Evolutionary conservation across 805 yeast genomes (phyloP), one percentile per base, ranked within the genome.

Genomic region (Candida dajiaensis): DNA sequence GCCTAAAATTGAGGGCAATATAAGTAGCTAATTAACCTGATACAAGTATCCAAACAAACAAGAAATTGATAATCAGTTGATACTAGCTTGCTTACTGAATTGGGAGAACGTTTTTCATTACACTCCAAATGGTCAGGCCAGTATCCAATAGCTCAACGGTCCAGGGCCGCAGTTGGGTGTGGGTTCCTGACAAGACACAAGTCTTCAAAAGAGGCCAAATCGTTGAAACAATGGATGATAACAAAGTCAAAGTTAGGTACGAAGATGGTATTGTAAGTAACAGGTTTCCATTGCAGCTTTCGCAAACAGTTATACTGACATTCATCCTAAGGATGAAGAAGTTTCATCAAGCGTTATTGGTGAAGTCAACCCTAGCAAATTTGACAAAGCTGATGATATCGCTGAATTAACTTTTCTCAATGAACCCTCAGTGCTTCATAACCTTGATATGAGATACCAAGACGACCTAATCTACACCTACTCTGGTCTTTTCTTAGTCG

Each of bases 371-470:
- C 99, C 99, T 1, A 72, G 82, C 9, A 85, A 86, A 55, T 94
- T 94, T 65, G 95, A 94, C 64, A 84, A 81, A 57, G 92, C 95
- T 50, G 81, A 85, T 55, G 97, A 94, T 59, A 88, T 94, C 90
- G 98, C 98, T 0, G 96, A 90, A 55, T 72, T 94, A 52, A 94
- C 99, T 0, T 89, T 83, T 64, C 72, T 94, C 50, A 94, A 92
- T 63, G 99, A 94, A 62, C 96, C 99, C 0, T 85, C 96, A 0
- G 98, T 94, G n/a, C 77, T 94, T 10, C 76, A 89, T 66, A 94
- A 94, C 62, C 66, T 94, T 51, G 78, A 81, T 54, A 68, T 82
- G 43, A 76, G 99, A 56, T 94, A 90, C 65, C 63, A 69, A 49
- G 83, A 82, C 51, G 95, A 89, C 62, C 61, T 77, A 58, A 90